phyloP scores from a whole-genome alignment of 2,329 filamentous ascomycete species.

The Metarhizium robertsii region DNA sequence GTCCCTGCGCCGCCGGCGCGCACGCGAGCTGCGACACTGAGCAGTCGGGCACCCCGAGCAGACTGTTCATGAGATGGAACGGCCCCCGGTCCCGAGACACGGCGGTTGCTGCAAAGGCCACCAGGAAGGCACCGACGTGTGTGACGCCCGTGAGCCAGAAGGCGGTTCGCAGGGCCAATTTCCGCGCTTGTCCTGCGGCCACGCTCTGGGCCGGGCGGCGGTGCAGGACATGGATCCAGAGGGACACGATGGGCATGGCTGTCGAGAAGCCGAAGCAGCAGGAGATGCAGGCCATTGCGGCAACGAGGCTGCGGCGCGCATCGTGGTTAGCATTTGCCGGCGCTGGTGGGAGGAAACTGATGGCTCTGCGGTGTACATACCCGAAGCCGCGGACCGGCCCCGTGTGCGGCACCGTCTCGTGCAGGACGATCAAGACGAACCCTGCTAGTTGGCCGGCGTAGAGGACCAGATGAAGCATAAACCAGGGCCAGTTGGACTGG shows the following conservation, averaged over 20 bases:
- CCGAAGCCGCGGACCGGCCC: background rate
- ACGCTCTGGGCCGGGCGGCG: background rate
- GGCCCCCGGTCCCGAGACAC: background rate
- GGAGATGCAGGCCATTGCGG: background rate
- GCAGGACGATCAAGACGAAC: constrained; percentile 2
- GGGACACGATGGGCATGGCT: constrained; percentile 4
- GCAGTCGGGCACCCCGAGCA: constrained; percentile 4
- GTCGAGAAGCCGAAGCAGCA: constrained; percentile 2
- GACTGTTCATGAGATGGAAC: constrained; percentile 5
- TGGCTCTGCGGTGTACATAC: background rate
- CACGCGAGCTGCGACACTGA: background rate
- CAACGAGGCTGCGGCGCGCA: background rate
- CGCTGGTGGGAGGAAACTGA: too few species aligned
- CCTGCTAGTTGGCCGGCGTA: constrained; percentile 7
- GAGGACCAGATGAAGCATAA: constrained; percentile 8
- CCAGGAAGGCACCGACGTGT: constrained; percentile 7
- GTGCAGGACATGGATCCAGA: constrained; percentile 3
- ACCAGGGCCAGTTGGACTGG: constrained; percentile 7
- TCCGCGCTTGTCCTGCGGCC: background rate
- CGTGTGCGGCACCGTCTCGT: background rate
- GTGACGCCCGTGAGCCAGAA: constrained; percentile 2
- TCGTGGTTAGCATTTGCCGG: background rate
- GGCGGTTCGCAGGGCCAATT: background rate
- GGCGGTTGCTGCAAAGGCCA: constrained; percentile 5
- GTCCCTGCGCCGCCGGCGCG: background rate